Base-by-base conservation (phyloP, 768 basidiomycete genomes). In the Lactarius pseudohatsudake region DNA sequence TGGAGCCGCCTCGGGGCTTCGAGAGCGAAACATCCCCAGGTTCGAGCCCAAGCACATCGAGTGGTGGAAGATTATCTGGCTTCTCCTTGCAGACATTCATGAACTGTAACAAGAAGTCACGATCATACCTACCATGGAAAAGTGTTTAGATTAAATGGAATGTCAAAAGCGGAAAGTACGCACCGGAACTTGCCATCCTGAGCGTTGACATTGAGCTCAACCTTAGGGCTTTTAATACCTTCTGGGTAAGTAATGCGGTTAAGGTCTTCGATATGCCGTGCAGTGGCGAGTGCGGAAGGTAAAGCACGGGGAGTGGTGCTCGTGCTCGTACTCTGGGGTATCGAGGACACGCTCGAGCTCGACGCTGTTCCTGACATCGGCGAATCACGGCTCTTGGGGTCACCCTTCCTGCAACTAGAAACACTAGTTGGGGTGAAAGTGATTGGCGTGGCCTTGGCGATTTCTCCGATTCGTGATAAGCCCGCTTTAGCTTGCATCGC, bases 71-170 rank as follows among this genome's bases (percentile, higher is more conserved):
- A 63, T 84, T 82, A 62, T 92, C 94, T 2, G 96, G 96, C 77
- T 95, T 96, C 79, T 98, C 96, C 76, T 87, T 92, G 82, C 96
- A 99, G 66, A 96, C 78, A 30, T 80, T 78, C 92, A 97, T 95
- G 80, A 99, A 99, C 75, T 99, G 96, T 65, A 99, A 78, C 30
- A 99, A 84, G 86, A 99, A 99, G 22, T 96, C 94, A 40, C 96
- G 94, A 76, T 98, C 94, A 75, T 99, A 99, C 73, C 96, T 94
- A 68, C n/a, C 34, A 57, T 20, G 62, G 15, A 15, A 34, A 38
- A 53, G 28, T 32, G 57, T 36, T 67, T 59, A 67, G 62, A 34
- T 4, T 36, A 69, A 36, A 16, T 10, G 7, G 3, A 15, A 40
- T 40, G 1, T 50, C 43, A 47, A 57, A 18, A 62, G 36, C 57